Percentiles rank a stretch among this genome's conserved stretches.
phyloP scores from a whole-genome alignment of 768 basidiomycete genomes.

The Neoboletus magnificus region DNA sequence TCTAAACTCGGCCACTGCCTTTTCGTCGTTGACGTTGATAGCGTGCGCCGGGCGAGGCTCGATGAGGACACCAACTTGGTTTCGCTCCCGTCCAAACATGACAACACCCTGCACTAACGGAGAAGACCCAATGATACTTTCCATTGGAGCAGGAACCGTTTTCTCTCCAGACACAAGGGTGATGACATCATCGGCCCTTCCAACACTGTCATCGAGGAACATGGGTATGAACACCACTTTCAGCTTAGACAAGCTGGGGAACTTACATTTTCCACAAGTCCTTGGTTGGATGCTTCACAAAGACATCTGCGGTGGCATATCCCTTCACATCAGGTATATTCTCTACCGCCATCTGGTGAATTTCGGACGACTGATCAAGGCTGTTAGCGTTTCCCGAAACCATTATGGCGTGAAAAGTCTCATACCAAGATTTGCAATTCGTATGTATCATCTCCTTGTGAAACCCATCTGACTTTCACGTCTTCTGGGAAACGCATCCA shows the following conservation, averaged over 20 bases:
- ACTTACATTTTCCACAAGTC: conserved; percentile 37
- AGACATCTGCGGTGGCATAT: conserved; percentile 43
- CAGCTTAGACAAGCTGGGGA: accelerated
- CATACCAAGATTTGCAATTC: conserved; percentile 40
- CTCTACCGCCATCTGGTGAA: conserved; percentile 13
- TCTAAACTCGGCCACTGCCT: conserved; percentile 27
- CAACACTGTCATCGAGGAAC: conserved; percentile 8
- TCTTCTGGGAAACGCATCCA: conserved; percentile 32
- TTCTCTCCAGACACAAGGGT: conserved; percentile 23
- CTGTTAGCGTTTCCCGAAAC: background rate
- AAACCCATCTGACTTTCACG: conserved; percentile 26
- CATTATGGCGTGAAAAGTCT: accelerated
- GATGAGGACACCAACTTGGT: conserved; percentile 33
- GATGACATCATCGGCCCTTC: conserved; percentile 38
- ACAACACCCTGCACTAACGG: conserved; percentile 21
- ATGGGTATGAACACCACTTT: background rate
- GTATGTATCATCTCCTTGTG: conserved; percentile 33
- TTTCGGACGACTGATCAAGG: background rate
- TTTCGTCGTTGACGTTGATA: conserved; percentile 22
- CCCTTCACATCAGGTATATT: conserved; percentile 40
- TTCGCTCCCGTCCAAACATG: conserved; percentile 36
- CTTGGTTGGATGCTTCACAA: conserved; percentile 43
- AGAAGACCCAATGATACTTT: conserved; percentile 22
- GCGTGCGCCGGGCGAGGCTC: conserved; percentile 18
- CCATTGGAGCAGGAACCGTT: conserved; percentile 29